Conservation (phyloP, 2,329 filamentous ascomycete species). For the Ceratocystis cubensis region DNA sequence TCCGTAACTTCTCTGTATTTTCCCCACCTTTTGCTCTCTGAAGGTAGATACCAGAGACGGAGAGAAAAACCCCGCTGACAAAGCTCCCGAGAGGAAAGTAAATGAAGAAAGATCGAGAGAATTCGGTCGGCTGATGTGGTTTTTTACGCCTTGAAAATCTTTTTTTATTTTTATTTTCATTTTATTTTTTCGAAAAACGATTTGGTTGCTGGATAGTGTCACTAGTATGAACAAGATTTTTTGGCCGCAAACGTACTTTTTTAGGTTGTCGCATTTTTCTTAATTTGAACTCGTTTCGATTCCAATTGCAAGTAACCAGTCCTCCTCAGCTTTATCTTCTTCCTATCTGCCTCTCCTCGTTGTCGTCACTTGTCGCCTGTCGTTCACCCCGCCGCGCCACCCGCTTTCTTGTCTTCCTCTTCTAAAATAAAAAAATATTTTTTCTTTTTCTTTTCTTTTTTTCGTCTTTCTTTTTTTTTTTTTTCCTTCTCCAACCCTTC, state of each 20-base stretch:
- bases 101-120: not conserved
- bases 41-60: no score
- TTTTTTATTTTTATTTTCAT: not conserved
- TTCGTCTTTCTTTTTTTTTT: not conserved
- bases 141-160: not conserved
- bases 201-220: no score
- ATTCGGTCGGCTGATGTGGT: not conserved
- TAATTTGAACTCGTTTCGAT: conserved; percentile 1
- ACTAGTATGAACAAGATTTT: not conserved
- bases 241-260: not conserved
- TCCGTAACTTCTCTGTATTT: not conserved
- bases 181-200: not conserved
- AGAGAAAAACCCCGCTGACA: no score
- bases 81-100: no score
- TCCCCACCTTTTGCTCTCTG: no score
- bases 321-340: not conserved
- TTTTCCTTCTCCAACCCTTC: conserved; percentile 6
- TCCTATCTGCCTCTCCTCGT: not conserved
- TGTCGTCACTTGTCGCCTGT: not conserved
- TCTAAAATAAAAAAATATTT: no score
- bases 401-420: not conserved
- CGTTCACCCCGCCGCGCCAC: not conserved
- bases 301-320: not conserved
- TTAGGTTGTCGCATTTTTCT: no score
- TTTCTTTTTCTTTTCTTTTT: not conserved